Percentiles rank a stretch among this genome's conserved stretches.
These are phyloP conservation scores for Cladosporium sphaerospermum DNA, from an alignment of 2,329 filamentous ascomycete genomes.

Conservation along the genomic window DNA sequence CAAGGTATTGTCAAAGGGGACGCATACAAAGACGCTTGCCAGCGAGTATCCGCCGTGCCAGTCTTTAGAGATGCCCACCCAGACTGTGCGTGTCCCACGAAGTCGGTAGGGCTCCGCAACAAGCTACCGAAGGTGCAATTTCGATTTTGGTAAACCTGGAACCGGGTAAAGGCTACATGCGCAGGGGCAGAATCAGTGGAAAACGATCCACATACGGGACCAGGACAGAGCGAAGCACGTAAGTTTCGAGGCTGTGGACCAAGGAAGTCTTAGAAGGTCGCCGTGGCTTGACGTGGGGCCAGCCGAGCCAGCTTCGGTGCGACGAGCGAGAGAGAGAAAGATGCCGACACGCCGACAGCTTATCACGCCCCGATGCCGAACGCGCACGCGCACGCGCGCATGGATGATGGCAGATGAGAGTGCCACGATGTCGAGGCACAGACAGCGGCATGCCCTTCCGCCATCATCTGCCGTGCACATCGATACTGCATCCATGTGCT, in stretches of 20 bases:
- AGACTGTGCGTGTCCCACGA: background rate
- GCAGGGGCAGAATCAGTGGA: too few relatives aligned
- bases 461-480: too few relatives aligned
- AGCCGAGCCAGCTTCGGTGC: background rate
- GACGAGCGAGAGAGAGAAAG: background rate
- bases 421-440: background rate
- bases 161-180: background rate
- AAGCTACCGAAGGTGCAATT: slow-evolving; percentile 2
- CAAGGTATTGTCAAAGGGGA: background rate
- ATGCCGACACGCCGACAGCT: background rate
- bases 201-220: too few relatives aligned
- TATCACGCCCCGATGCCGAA: too few relatives aligned
- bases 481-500: too few relatives aligned
- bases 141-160: background rate
- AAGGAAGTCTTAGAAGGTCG: background rate
- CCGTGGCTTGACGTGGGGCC: slow-evolving; percentile 4
- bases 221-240: too few relatives aligned
- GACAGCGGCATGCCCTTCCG: too few relatives aligned
- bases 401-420: too few relatives aligned
- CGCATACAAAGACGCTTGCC: background rate
- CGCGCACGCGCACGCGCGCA: too few relatives aligned
- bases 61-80: background rate
- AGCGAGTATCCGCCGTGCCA: background rate
- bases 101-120: slow-evolving; percentile 1
- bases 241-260: too few relatives aligned